Base-by-base conservation (phyloP, 139 green algal genomes). In the Picochlorum costavermella region DNA sequence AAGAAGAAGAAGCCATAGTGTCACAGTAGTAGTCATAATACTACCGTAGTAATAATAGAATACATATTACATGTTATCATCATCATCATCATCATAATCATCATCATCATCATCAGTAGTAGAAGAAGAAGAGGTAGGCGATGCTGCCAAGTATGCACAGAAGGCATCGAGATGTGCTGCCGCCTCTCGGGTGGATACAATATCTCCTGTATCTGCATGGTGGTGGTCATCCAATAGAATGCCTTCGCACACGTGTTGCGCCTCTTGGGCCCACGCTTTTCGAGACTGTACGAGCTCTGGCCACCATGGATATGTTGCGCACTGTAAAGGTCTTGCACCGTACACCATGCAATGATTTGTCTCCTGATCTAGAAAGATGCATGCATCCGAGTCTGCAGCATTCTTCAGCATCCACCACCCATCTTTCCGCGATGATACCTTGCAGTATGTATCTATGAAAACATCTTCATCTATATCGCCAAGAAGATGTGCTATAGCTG, bases 221-320 rank as follows among this genome's bases (percentile, higher is more conserved):
- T 30, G 9, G 23, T 61, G 56, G n/a, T 49, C n/a, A 16, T 40
- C 33, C 33, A 40, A 40, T 9, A 40, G 33, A 40, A 61, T 61
- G 13, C 56, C 56, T 61, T 61, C 56, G 26, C 56, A 61, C 4
- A 61, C 28, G 26, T 20, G 10, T 12, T 1, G 13, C 6, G 29
- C 30, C 11, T 61, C 56, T 28, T 46, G 28, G 5, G 3, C 11
- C 56, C 56, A 61, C 13, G 13, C 5, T 9, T 61, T 16, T 14
- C 43, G 28, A 45, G 46, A 55, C 46, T 61, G 12, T 14, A 61
- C n/a, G 10, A 61, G 16, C 10, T 61, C 56, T 44, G 56, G 56
- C 56, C 56, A 61, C 23, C 23, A 61, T 17, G 56, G 56, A 20
- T 46, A 61, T 28, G 56, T 61, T 14, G 30, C 20, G 26, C 56